These are phyloP conservation scores for Linnemannia schmuckeri DNA, from an alignment of 192 early-diverging fungal genomes.

Conservation along the genomic window DNA sequence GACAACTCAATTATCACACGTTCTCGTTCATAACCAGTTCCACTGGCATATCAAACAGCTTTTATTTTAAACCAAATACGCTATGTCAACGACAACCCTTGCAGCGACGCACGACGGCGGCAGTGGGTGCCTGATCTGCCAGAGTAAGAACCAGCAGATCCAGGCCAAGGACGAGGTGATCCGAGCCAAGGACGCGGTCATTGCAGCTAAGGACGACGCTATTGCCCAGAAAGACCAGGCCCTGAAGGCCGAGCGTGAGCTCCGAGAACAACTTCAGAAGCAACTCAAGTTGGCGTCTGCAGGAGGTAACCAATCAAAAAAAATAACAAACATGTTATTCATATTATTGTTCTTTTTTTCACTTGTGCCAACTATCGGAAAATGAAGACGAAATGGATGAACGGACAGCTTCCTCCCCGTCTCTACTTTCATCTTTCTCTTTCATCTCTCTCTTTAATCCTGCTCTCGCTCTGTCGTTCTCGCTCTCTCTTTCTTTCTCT, in stretches of 20 bases:
- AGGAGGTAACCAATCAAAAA: constrained; percentile 25
- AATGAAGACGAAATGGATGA: not conserved
- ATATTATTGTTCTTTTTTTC: not conserved
- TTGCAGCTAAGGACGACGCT: constrained; percentile 43
- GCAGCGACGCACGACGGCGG: not conserved
- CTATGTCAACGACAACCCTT: constrained; percentile 4
- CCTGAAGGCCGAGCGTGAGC: constrained; percentile 32
- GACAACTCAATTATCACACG: not conserved
- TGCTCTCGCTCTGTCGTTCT: not conserved
- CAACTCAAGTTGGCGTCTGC: constrained; percentile 32
- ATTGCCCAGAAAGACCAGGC: constrained; percentile 43
- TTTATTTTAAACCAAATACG: not conserved
- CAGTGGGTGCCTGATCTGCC: constrained; percentile 24
- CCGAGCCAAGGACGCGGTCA: constrained; percentile 39
- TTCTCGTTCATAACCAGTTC: not conserved
- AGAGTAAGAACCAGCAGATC: constrained; percentile 39
- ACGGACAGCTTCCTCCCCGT: not conserved
- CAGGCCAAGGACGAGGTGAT: constrained; percentile 40
- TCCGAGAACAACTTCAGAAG: constrained; percentile 41
- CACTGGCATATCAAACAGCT: not conserved
- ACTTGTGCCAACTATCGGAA: not conserved
- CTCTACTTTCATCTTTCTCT: too few relatives aligned
- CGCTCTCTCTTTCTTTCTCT: not conserved
- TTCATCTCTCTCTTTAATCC: not conserved
- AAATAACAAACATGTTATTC: not conserved